Conservation (phyloP, 495 filamentous ascomycete species). For the Tuber microsphaerosporum region DNA sequence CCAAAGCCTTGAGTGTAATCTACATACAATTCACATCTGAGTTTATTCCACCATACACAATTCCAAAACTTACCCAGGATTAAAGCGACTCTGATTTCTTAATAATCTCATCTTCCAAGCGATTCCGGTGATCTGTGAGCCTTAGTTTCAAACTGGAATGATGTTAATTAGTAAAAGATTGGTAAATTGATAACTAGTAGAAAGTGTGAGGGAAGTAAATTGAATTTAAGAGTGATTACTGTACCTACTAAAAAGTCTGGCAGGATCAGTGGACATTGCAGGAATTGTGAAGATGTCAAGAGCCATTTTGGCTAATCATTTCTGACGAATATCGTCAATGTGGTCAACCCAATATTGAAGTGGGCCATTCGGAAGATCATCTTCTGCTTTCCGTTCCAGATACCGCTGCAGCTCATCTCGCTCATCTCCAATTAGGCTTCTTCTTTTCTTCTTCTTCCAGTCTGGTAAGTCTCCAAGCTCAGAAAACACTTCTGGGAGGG, state of each 20-base stretch:
- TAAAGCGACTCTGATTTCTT: constrained; percentile 10
- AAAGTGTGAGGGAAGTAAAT: too few relatives aligned
- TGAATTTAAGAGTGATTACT: too few relatives aligned
- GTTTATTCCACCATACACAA: too few relatives aligned
- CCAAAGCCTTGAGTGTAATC: not conserved
- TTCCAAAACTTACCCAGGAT: not conserved
- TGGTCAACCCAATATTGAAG: not conserved
- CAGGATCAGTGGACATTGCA: constrained; percentile 22
- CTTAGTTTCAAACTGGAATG: not conserved
- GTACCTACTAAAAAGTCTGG: constrained; percentile 14
- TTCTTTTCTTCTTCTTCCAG: too few relatives aligned
- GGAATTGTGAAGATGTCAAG: constrained; percentile 32
- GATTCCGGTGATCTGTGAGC: not conserved
- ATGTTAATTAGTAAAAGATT: too few relatives aligned
- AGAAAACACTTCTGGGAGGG: too few relatives aligned
- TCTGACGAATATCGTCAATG: not conserved
- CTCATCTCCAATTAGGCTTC: too few relatives aligned
- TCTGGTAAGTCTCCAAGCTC: too few relatives aligned
- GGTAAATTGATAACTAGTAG: too few relatives aligned
- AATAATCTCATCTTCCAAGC: constrained; percentile 1
- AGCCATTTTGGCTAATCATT: constrained; percentile 6
- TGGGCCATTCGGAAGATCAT: not conserved
- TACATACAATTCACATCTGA: not conserved
- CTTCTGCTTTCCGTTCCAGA: not conserved
- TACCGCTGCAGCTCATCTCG: not conserved